Conservation (phyloP, 2,329 filamentous ascomycete genomes). For the Parafenestella ontariensis region DNA sequence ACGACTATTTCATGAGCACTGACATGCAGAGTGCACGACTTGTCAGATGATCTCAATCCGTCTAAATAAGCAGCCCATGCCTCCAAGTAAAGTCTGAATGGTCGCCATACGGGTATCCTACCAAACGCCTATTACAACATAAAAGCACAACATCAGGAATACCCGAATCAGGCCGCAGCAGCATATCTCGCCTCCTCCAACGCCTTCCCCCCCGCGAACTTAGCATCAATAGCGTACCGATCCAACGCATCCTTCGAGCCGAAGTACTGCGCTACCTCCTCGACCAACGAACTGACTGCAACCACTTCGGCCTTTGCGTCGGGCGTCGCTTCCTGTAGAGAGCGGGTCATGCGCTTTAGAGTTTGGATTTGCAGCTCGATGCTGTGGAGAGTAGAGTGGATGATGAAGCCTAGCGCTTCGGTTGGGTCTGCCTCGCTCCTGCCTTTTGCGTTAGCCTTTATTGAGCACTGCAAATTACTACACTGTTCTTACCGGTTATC, state of each 20-base stretch:
- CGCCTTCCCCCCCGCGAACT: slow-evolving; percentile 24
- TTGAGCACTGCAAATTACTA: background rate
- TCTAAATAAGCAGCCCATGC: too few relatives aligned
- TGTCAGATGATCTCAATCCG: too few relatives aligned
- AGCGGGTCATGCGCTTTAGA: slow-evolving; percentile 30
- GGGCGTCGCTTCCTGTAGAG: slow-evolving; percentile 34
- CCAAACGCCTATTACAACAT: background rate
- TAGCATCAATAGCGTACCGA: slow-evolving; percentile 20
- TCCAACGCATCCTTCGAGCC: slow-evolving; percentile 26
- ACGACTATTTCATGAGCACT: too few relatives aligned
- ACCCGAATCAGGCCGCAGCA: background rate
- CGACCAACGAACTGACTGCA: slow-evolving; percentile 20
- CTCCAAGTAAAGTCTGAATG: too few relatives aligned
- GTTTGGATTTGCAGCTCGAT: slow-evolving; percentile 31
- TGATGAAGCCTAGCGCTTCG: slow-evolving; percentile 26
- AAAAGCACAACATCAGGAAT: background rate
- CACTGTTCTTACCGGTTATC: slow-evolving; percentile 9
- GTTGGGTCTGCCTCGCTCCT: slow-evolving; percentile 19
- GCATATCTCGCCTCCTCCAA: slow-evolving; percentile 24
- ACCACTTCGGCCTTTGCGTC: slow-evolving; percentile 26
- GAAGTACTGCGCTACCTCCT: slow-evolving; percentile 28
- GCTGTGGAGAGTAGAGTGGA: slow-evolving; percentile 29
- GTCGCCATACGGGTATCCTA: too few relatives aligned
- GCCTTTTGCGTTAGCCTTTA: slow-evolving; percentile 7
- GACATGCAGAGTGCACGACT: too few relatives aligned